phyloP scores from a whole-genome alignment of 106 monocot species.

The Chionographis japonica region DNA sequence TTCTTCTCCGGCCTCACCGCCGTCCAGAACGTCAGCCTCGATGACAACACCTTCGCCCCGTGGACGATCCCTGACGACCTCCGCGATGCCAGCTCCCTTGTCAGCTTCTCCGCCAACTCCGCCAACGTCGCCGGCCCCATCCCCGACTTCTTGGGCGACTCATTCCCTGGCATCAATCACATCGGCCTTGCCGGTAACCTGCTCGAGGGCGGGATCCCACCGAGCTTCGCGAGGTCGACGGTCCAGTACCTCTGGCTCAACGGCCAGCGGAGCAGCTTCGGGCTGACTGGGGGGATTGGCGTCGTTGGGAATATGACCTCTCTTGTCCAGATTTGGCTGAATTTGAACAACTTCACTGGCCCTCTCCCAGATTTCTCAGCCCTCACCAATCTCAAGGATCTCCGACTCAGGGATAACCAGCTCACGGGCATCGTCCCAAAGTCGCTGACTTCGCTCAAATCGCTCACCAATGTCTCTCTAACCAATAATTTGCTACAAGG shows the following conservation, averaged over 20 bases:
- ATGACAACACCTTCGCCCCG: slow-evolving; percentile 35
- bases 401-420: slow-evolving; percentile 38
- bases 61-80: slow-evolving; percentile 30
- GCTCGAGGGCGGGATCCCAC: slow-evolving; percentile 28
- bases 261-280: slow-evolving; percentile 10
- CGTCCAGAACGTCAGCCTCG: slow-evolving; percentile 24
- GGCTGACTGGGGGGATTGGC: slow-evolving; percentile 33
- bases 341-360: slow-evolving; percentile 53
- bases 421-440: slow-evolving; percentile 38
- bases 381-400: slow-evolving; percentile 11
- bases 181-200: slow-evolving; percentile 31
- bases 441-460: slow-evolving; percentile 24
- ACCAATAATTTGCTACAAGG: slow-evolving; percentile 63
- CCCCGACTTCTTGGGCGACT: slow-evolving; percentile 32
- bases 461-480: slow-evolving; percentile 20
- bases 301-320: slow-evolving; percentile 38
- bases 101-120: slow-evolving; percentile 43
- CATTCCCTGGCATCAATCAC: slow-evolving; percentile 15
- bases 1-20: slow-evolving; percentile 42
- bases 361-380: slow-evolving; percentile 48
- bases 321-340: slow-evolving; percentile 31
- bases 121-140: slow-evolving; percentile 36
- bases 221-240: slow-evolving; percentile 15
- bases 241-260: slow-evolving; percentile 35
- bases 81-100: slow-evolving; percentile 15